Percentiles rank a stretch among this genome's conserved stretches.
Conservation (phyloP, 257 asterid species). For the Knoxia roxburghii region DNA sequence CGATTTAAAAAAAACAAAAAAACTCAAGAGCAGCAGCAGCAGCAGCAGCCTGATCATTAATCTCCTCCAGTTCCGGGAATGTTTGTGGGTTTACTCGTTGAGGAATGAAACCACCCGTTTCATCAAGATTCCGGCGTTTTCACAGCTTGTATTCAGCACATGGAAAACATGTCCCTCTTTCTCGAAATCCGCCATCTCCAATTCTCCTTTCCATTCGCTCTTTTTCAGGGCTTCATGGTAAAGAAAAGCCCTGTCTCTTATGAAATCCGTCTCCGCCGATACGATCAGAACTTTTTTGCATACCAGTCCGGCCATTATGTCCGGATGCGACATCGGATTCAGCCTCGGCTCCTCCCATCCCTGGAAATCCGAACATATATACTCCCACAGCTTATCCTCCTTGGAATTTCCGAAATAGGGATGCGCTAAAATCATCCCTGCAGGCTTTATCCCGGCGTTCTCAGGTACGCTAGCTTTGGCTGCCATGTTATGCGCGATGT, state of each 20-base stretch:
- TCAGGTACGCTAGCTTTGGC: conserved; percentile 23
- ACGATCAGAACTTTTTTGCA: conserved; percentile 48
- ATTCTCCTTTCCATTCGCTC: conserved; percentile 59
- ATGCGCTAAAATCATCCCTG: conserved; percentile 54
- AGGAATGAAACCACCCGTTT: conserved; percentile 34
- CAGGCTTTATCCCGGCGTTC: conserved; percentile 15
- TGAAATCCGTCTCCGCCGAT: conserved; percentile 46
- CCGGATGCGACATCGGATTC: conserved; percentile 56
- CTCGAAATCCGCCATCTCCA: conserved; percentile 47
- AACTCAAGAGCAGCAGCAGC: too few relatives aligned
- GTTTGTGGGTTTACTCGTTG: neutral
- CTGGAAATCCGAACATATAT: conserved; percentile 13
- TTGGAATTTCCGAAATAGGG: conserved; percentile 52
- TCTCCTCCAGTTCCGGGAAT: too few relatives aligned
- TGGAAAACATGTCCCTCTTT: conserved; percentile 66
- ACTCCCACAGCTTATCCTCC: conserved; percentile 38
- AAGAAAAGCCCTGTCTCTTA: conserved; percentile 43
- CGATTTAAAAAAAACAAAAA: too few relatives aligned
- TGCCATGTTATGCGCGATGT: conserved; percentile 50
- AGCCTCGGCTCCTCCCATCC: conserved; percentile 55
- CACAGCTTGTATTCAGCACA: conserved; percentile 25
- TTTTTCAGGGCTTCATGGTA: conserved; percentile 56
- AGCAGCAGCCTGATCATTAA: too few relatives aligned
- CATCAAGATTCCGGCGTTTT: conserved; percentile 39
- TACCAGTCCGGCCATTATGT: conserved; percentile 39